Evolutionary conservation across 106 monocot species (phyloP).

Genomic region (Dioscorea zingiberensis): DNA sequence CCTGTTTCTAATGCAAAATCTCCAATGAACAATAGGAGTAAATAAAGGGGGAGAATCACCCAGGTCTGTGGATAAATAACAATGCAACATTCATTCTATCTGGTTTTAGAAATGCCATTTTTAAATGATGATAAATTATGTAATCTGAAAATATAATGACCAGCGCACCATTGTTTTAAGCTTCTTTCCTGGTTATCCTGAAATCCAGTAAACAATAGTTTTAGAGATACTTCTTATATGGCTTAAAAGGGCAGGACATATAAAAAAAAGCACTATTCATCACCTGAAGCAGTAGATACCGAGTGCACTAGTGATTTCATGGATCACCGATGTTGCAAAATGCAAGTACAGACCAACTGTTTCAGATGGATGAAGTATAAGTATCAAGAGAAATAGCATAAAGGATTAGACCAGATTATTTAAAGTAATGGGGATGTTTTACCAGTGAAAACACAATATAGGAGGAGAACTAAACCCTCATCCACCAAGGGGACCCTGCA

Average conservation of each 20-base stretch:
- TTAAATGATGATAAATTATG: no score
- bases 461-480: conserved; percentile 60
- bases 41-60: no score
- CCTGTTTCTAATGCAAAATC: no score
- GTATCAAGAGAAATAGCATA: neutral
- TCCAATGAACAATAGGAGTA: no score
- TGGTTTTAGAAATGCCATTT: no score
- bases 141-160: neutral
- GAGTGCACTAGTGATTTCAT: conserved; percentile 81
- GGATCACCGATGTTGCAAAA: conserved; percentile 80
- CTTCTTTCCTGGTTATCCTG: neutral
- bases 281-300: conserved; percentile 98
- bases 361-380: neutral
- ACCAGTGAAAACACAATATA: conserved; percentile 79
- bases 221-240: no score
- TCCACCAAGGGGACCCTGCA: conserved; percentile 71
- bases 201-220: no score
- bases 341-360: conserved; percentile 81
- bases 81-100: no score
- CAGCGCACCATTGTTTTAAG: neutral
- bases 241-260: no score
- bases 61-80: no score
- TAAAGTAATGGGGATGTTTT: neutral
- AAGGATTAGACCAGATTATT: neutral
- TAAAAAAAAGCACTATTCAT: neutral